Conservation (phyloP, 352 stramenopile species). For the Pythium guiyangense region DNA sequence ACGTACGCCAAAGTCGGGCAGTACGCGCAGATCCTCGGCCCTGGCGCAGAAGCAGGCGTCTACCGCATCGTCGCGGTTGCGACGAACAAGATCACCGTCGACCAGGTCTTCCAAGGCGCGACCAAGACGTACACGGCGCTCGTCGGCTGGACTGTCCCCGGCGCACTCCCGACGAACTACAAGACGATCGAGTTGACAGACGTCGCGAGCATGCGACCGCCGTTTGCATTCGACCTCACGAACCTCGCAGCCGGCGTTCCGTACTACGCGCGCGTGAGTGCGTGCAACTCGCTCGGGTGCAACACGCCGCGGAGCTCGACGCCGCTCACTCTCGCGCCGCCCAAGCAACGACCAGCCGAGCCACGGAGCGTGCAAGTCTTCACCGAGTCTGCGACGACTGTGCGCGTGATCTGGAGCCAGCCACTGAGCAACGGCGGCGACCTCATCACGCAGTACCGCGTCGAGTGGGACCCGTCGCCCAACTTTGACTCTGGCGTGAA, state of each 20-base stretch:
- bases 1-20: constrained; percentile 37
- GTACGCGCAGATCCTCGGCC: constrained; percentile 43
- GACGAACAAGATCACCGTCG: constrained; percentile 50
- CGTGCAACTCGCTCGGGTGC: constrained; percentile 89
- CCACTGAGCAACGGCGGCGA: constrained; percentile 90
- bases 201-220: neutral
- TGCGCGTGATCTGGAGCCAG: constrained; percentile 88
- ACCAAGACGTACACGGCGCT: constrained; percentile 31
- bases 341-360: constrained; percentile 82
- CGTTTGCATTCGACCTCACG: constrained; percentile 49
- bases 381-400: constrained; percentile 59
- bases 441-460: constrained; percentile 90
- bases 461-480: constrained; percentile 91
- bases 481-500: constrained; percentile 80
- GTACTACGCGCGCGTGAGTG: constrained; percentile 88
- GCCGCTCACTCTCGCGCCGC: constrained; percentile 64
- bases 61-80: constrained; percentile 43
- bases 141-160: constrained; percentile 66
- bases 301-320: constrained; percentile 72
- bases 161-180: constrained; percentile 46
- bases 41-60: constrained; percentile 26
- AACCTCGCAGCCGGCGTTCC: constrained; percentile 63
- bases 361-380: constrained; percentile 79
- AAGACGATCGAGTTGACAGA: constrained; percentile 29
- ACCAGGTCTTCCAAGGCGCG: constrained; percentile 30